Conservation (phyloP, 2,329 filamentous ascomycete species). For the Bimuria novae-zelandiae region DNA sequence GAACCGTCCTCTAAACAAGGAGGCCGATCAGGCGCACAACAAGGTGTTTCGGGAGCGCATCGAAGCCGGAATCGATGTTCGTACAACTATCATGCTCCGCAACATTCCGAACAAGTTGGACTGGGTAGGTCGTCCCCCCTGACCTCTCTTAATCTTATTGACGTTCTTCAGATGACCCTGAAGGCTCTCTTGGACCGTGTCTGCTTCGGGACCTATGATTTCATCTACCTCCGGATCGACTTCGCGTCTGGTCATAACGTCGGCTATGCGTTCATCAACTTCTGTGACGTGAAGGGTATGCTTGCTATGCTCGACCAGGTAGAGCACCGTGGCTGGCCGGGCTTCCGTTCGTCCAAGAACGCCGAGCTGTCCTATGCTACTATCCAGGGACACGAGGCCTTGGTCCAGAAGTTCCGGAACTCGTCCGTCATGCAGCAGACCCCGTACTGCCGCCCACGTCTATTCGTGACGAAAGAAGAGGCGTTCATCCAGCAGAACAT, state of each 20-base stretch:
- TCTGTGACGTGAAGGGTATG: conserved; percentile 65
- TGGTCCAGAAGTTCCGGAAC: conserved; percentile 95
- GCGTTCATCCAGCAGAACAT: conserved; percentile 46
- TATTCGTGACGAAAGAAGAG: conserved; percentile 56
- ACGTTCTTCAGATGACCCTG: conserved; percentile 49
- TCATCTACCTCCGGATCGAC: conserved; percentile 89
- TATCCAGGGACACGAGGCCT: conserved; percentile 88
- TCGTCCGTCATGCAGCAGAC: conserved; percentile 93
- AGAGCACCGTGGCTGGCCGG: conserved; percentile 63
- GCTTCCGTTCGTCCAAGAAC: conserved; percentile 81
- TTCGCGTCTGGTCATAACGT: conserved; percentile 65
- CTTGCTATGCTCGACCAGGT: conserved; percentile 35
- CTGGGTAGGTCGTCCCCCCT: conserved; percentile 47
- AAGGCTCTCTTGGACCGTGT: conserved; percentile 80
- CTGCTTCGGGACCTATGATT: conserved; percentile 84
- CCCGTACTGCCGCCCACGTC: conserved; percentile 77
- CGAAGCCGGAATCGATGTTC: conserved; percentile 52
- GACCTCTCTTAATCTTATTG: conserved; percentile 10
- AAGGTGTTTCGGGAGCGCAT: conserved; percentile 46
- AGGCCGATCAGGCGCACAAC: conserved; percentile 24
- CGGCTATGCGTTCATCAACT: conserved; percentile 97
- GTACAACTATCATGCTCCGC: conserved; percentile 78
- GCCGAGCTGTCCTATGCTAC: conserved; percentile 96
- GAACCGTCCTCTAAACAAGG: too few species aligned
- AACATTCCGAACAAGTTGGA: conserved; percentile 94